Conservation (phyloP, 805 yeast species). For the Komagataella ulmi region DNA sequence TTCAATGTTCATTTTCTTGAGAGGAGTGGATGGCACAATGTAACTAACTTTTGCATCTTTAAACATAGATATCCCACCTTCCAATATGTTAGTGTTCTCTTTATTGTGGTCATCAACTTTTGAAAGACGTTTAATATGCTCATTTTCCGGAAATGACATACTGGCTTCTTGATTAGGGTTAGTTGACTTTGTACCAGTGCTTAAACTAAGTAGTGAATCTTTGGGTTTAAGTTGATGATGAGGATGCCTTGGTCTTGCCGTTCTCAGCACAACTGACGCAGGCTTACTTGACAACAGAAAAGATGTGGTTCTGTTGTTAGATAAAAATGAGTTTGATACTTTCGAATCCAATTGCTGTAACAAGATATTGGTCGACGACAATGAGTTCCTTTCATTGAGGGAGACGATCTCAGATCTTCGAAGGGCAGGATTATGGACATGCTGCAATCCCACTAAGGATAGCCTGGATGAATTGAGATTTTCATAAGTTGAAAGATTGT, state of each 20-base stretch:
- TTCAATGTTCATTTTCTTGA: slow-evolving; percentile 40
- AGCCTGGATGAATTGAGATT: slow-evolving; percentile 17
- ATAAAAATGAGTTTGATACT: slow-evolving; percentile 1
- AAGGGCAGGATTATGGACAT: slow-evolving; percentile 22
- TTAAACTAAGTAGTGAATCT: slow-evolving; percentile 10
- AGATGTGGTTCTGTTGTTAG: not conserved
- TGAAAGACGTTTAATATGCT: slow-evolving; percentile 13
- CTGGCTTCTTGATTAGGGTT: not conserved
- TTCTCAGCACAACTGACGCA: not conserved
- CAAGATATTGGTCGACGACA: slow-evolving; percentile 11
- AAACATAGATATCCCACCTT: slow-evolving; percentile 39
- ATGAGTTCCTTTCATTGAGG: slow-evolving; percentile 13
- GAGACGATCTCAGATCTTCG: slow-evolving; percentile 27
- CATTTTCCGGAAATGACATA: slow-evolving; percentile 1
- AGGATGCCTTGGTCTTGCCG: not conserved
- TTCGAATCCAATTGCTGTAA: slow-evolving; percentile 8
- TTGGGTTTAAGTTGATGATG: slow-evolving; percentile 1
- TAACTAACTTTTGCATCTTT: slow-evolving; percentile 23
- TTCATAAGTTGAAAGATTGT: slow-evolving; percentile 13
- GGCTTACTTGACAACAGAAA: not conserved
- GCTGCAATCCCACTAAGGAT: slow-evolving; percentile 22
- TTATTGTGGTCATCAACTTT: slow-evolving; percentile 7
- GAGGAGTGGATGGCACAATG: slow-evolving; percentile 57
- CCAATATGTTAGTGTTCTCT: slow-evolving; percentile 30
- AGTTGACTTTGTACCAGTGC: not conserved